Conservation (phyloP, 805 yeast genomes). For the Candida schatavii region DNA sequence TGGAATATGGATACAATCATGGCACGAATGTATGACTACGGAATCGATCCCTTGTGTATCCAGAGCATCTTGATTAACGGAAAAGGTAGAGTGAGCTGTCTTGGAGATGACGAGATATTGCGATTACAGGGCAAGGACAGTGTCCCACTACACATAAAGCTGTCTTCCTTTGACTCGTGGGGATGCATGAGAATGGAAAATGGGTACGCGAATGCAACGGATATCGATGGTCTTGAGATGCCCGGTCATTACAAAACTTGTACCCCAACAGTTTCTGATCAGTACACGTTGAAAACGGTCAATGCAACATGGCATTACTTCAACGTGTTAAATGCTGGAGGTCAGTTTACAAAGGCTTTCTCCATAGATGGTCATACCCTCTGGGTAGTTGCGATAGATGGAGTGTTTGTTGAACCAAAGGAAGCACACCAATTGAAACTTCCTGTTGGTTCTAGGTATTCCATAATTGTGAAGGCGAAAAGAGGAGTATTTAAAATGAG, state of each 20-base stretch:
- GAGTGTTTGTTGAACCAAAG: conserved; percentile 24
- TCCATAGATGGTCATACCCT: conserved; percentile 31
- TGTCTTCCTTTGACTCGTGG: conserved; percentile 17
- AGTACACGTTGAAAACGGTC: conserved; percentile 17
- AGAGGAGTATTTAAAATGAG: conserved; percentile 22
- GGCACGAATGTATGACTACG: conserved; percentile 29
- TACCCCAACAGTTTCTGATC: conserved; percentile 15
- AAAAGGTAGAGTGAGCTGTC: conserved; percentile 25
- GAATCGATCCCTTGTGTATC: conserved; percentile 33
- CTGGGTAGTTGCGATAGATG: conserved; percentile 30
- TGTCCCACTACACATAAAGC: not conserved
- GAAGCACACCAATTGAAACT: conserved; percentile 22
- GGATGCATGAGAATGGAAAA: conserved; percentile 19
- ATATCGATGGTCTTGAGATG: conserved; percentile 16
- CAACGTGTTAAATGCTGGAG: conserved; percentile 31
- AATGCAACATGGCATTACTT: conserved; percentile 23
- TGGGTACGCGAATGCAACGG: conserved; percentile 14
- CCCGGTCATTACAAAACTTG: conserved; percentile 26
- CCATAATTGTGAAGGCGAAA: conserved; percentile 23
- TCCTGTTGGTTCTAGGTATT: conserved; percentile 31
- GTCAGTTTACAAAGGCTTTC: conserved; percentile 30
- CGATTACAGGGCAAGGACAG: conserved; percentile 9
- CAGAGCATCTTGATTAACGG: conserved; percentile 30
- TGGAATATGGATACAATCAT: conserved; percentile 30
- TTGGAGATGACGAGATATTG: conserved; percentile 11